These are phyloP conservation scores for Phytophthora ramorum DNA, from an alignment of 352 stramenopile species.

Conservation along the genomic window DNA sequence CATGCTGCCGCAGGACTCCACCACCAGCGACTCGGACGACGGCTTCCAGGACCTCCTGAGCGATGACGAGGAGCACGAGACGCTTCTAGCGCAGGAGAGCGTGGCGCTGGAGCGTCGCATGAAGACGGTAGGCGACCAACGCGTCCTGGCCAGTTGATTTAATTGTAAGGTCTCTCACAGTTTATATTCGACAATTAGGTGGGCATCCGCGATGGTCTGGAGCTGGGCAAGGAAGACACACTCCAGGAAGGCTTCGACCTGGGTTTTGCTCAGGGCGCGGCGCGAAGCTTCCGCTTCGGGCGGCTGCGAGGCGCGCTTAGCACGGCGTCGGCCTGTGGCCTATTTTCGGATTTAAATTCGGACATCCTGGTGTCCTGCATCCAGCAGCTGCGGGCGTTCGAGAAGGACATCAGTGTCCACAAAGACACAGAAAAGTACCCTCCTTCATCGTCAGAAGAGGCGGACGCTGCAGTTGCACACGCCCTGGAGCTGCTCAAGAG, in stretches of 20 bases:
- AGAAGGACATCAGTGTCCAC: conserved; percentile 30
- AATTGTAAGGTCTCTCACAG: conserved; percentile 2
- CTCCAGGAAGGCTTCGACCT: conserved; percentile 76
- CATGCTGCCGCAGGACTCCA: not conserved
- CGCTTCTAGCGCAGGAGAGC: conserved; percentile 58
- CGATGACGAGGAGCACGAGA: conserved; percentile 57
- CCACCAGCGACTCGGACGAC: conserved; percentile 47
- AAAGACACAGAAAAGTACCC: conserved; percentile 5
- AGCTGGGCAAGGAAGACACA: conserved; percentile 74
- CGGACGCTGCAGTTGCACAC: conserved; percentile 4
- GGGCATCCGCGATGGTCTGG: conserved; percentile 72
- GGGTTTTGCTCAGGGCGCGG: conserved; percentile 51
- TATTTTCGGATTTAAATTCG: conserved; percentile 25
- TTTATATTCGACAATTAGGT: conserved; percentile 40
- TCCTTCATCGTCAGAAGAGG: conserved; percentile 1
- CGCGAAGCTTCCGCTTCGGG: conserved; percentile 49
- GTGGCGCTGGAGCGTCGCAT: conserved; percentile 62
- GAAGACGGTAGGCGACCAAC: conserved; percentile 52
- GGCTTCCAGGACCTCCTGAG: conserved; percentile 71
- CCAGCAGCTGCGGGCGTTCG: conserved; percentile 22
- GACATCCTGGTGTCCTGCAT: conserved; percentile 15
- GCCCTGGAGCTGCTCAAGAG: conserved; percentile 26
- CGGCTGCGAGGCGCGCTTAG: conserved; percentile 58
- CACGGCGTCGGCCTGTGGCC: conserved; percentile 29
- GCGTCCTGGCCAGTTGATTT: not conserved